phyloP scores from a whole-genome alignment of 2,329 filamentous ascomycete species.

The Alternaria alternata region DNA sequence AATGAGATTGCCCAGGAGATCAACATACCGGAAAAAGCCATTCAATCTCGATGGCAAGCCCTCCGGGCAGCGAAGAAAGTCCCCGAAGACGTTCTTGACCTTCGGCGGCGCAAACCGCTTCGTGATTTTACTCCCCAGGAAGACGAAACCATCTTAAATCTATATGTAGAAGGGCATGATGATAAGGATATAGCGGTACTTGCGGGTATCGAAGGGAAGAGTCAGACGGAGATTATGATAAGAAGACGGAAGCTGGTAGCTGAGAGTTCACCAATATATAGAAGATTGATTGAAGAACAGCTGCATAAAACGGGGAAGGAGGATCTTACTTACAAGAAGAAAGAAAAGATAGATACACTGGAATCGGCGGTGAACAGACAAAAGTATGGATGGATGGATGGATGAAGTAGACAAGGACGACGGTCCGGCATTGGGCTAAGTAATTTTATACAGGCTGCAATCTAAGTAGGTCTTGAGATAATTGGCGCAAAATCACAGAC shows the following conservation, averaged over 20 bases:
- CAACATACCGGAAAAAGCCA: neutral
- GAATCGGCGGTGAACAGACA: neutral
- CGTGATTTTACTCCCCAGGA: conserved; percentile 8
- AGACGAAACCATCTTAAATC: conserved; percentile 12
- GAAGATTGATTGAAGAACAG: conserved; percentile 5
- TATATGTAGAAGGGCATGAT: conserved; percentile 7
- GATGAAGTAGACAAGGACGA: neutral
- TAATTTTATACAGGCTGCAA: neutral
- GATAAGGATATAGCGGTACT: conserved; percentile 1
- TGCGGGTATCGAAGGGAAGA: conserved; percentile 3
- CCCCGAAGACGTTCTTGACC: conserved; percentile 9
- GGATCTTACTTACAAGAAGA: neutral
- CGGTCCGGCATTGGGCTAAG: neutral
- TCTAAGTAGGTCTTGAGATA: neutral
- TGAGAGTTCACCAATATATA: conserved; percentile 7
- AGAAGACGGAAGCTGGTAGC: conserved; percentile 1
- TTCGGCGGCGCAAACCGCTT: conserved; percentile 1
- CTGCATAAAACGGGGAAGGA: neutral
- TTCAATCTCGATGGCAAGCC: conserved; percentile 15
- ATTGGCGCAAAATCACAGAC: neutral
- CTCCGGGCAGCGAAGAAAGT: conserved; percentile 9
- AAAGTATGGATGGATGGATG: neutral
- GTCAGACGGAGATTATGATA: conserved; percentile 1
- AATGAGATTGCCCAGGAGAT: conserved; percentile 8
- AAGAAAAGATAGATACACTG: neutral